phyloP scores from a whole-genome alignment of 2,329 filamentous ascomycete species.

The Clathrospora elynae region DNA sequence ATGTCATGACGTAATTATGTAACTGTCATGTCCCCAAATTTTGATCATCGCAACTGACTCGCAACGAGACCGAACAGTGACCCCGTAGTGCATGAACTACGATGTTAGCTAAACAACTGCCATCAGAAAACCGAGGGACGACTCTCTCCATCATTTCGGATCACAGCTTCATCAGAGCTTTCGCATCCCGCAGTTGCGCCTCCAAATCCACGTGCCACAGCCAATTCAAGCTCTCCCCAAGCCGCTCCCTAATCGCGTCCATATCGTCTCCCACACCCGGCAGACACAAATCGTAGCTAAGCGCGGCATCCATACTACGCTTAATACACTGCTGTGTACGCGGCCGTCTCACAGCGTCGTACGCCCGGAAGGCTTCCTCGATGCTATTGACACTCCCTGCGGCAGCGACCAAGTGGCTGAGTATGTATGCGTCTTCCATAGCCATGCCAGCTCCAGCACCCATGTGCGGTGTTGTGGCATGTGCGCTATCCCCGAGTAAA shows the following conservation, averaged over 20 bases:
- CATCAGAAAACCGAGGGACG: too few species aligned
- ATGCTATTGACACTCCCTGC: constrained; percentile 20
- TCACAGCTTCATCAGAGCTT: constrained; percentile 7
- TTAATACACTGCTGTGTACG: constrained; percentile 47
- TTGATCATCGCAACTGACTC: too few species aligned
- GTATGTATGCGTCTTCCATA: constrained; percentile 58
- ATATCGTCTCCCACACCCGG: constrained; percentile 25
- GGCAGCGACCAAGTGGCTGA: constrained; percentile 45
- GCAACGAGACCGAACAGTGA: too few species aligned
- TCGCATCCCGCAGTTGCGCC: constrained; percentile 26
- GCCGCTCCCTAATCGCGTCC: constrained; percentile 14
- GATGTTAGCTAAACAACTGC: too few species aligned
- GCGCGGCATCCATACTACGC: constrained; percentile 32
- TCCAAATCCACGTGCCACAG: constrained; percentile 40
- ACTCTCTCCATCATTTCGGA: too few species aligned
- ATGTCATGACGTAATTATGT: too few species aligned
- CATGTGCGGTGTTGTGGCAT: constrained; percentile 58
- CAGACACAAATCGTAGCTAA: constrained; percentile 24
- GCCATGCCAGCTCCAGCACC: constrained; percentile 61
- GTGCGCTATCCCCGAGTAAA: constrained; percentile 61
- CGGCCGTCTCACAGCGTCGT: constrained; percentile 44
- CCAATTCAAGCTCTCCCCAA: constrained; percentile 28
- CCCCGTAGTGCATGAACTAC: too few species aligned
- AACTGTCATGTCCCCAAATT: too few species aligned
- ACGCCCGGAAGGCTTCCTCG: constrained; percentile 44